Conservation (phyloP, 345 rosid genomes). For the Erysimum cheiranthoides region DNA sequence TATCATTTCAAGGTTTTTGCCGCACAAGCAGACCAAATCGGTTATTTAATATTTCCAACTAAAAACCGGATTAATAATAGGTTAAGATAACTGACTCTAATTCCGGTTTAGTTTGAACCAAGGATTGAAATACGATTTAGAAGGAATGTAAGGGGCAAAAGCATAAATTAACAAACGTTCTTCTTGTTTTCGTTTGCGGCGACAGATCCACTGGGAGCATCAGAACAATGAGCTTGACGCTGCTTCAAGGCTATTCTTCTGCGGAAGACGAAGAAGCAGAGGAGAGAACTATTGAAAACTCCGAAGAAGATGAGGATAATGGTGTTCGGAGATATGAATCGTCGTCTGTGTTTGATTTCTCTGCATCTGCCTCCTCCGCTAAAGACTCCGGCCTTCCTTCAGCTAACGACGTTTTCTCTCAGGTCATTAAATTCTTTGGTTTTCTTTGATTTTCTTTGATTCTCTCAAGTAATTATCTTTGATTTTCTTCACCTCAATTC, state of each 20-base stretch:
- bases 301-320: constrained; percentile 51
- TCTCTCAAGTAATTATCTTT: too few relatives aligned
- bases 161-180: constrained; percentile 28
- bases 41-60: constrained; percentile 20
- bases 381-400: constrained; percentile 73
- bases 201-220: constrained; percentile 27
- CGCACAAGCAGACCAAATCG: constrained; percentile 35
- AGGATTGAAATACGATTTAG: neutral
- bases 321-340: constrained; percentile 46
- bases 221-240: constrained; percentile 72
- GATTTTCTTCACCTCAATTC: neutral
- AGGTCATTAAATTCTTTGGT: constrained; percentile 51
- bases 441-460: neutral
- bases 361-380: constrained; percentile 46
- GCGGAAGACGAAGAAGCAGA: constrained; percentile 74
- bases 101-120: constrained; percentile 22
- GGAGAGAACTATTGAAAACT: constrained; percentile 42
- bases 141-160: constrained; percentile 5
- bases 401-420: constrained; percentile 82
- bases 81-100: neutral
- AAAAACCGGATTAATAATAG: constrained; percentile 27
- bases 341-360: constrained; percentile 54
- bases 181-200: constrained; percentile 24
- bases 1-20: constrained; percentile 46
- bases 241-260: constrained; percentile 86